These are phyloP conservation scores for Fusarium neocosmosporiellum DNA, from an alignment of 2,329 filamentous ascomycete genomes.

Conservation along the genomic window DNA sequence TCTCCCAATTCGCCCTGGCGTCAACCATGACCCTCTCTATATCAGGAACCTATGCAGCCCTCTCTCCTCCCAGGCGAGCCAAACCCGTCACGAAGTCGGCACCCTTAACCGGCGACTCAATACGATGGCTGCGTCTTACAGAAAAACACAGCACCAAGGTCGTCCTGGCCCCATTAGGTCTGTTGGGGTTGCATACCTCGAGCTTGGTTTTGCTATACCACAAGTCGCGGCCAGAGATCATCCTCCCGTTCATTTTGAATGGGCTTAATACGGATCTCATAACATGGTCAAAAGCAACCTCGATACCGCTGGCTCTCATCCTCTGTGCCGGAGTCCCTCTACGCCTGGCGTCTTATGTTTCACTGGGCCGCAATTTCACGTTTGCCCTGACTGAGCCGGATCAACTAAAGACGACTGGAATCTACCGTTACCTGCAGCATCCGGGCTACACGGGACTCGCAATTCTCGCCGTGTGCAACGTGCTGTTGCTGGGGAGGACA, in stretches of 20 bases:
- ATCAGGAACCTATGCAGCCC: conserved; percentile 45
- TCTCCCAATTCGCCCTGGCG: conserved; percentile 33
- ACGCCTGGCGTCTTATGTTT: conserved; percentile 53
- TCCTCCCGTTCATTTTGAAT: conserved; percentile 29
- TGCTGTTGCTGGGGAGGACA: conserved; percentile 48
- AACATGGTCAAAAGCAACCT: conserved; percentile 52
- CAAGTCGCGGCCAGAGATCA: background rate
- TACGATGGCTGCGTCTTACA: conserved; percentile 43
- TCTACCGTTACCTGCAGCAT: conserved; percentile 63
- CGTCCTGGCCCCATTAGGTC: conserved; percentile 36
- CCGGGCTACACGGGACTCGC: conserved; percentile 62
- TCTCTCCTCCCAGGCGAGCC: conserved; percentile 41
- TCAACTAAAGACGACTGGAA: conserved; percentile 56
- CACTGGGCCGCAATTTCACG: conserved; percentile 64
- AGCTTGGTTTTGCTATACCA: conserved; percentile 34
- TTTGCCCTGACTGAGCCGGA: conserved; percentile 62
- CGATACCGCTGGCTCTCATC: conserved; percentile 49
- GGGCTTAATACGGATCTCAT: conserved; percentile 45
- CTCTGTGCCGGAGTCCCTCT: conserved; percentile 47
- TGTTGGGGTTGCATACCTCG: conserved; percentile 37
- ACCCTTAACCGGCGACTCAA: conserved; percentile 32
- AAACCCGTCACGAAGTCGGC: conserved; percentile 37
- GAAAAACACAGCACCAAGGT: conserved; percentile 38
- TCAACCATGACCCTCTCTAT: conserved; percentile 43
- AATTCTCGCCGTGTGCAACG: conserved; percentile 48